These are phyloP conservation scores for Hemisphaericaspora nanyangensis DNA, from an alignment of 805 yeast genomes.

Conservation along the genomic window DNA sequence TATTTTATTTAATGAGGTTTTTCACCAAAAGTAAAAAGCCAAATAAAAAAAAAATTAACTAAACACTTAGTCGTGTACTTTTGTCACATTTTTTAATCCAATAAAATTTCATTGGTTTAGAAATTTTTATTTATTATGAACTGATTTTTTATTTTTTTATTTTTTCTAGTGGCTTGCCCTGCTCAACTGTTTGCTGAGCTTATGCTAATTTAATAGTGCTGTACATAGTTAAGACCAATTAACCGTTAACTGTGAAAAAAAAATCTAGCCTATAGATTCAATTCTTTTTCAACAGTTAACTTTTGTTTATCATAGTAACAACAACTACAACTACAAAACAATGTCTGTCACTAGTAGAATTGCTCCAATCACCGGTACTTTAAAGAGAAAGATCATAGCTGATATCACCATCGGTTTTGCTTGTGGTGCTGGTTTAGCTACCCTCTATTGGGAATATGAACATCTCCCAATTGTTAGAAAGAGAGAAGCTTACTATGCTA, in stretches of 20 bases:
- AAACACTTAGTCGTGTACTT: too few species aligned
- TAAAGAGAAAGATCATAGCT: constrained; percentile 74
- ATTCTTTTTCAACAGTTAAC: too few species aligned
- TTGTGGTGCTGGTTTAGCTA: constrained; percentile 55
- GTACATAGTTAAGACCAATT: too few species aligned
- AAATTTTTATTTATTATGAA: background rate
- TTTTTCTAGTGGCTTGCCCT: too few species aligned
- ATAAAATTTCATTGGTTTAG: constrained; percentile 14
- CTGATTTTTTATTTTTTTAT: background rate
- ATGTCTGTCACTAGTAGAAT: constrained; percentile 28
- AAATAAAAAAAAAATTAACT: too few species aligned
- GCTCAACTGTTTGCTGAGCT: too few species aligned
- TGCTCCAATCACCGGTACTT: constrained; percentile 81
- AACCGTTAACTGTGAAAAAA: too few species aligned
- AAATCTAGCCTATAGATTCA: too few species aligned
- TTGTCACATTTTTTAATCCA: constrained; percentile 12
- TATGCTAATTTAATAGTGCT: too few species aligned
- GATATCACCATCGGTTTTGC: constrained; percentile 72
- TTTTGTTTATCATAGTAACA: too few species aligned
- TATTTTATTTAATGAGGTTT: too few species aligned
- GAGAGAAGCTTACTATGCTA: constrained; percentile 84
- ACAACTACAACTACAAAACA: background rate
- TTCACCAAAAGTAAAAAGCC: too few species aligned
- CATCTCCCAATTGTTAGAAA: constrained; percentile 70
- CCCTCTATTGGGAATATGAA: constrained; percentile 79